Conservation (phyloP, 495 filamentous ascomycete species). For the Penicillium dipodomyicola region DNA sequence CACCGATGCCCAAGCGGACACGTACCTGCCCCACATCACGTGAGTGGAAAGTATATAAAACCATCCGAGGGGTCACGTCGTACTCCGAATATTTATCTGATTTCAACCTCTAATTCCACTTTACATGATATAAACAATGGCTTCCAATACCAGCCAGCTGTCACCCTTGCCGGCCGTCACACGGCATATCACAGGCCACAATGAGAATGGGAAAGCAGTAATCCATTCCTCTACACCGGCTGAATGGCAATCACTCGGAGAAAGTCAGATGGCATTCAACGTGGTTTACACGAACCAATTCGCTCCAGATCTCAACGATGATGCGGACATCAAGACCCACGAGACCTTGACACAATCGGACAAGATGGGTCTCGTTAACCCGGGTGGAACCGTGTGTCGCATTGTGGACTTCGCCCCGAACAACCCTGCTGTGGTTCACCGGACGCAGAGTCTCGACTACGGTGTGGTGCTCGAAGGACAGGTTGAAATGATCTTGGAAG, state of each 20-base stretch:
- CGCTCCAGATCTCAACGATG: slow-evolving; percentile 54
- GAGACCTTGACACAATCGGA: slow-evolving; percentile 32
- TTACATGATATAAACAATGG: background rate
- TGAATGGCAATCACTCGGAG: slow-evolving; percentile 22
- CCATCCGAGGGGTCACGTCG: background rate
- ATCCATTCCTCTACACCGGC: slow-evolving; percentile 25
- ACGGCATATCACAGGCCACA: slow-evolving; percentile 43
- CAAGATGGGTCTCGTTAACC: slow-evolving; percentile 50
- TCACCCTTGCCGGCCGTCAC: slow-evolving; percentile 34
- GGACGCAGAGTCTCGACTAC: slow-evolving; percentile 72
- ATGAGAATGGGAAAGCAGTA: slow-evolving; percentile 33
- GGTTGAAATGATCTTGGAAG: slow-evolving; percentile 72
- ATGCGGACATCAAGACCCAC: slow-evolving; percentile 46
- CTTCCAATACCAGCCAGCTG: slow-evolving; percentile 22
- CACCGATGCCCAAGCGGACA: background rate
- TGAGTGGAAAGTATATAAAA: background rate
- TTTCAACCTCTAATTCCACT: background rate
- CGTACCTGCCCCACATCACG: background rate
- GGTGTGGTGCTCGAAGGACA: slow-evolving; percentile 74
- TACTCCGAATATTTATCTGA: background rate
- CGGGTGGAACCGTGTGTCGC: slow-evolving; percentile 48
- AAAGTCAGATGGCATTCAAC: slow-evolving; percentile 28
- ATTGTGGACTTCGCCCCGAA: slow-evolving; percentile 66
- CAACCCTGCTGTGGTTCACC: slow-evolving; percentile 63
- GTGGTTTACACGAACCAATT: slow-evolving; percentile 49